phyloP scores from a whole-genome alignment of 2,329 filamentous ascomycete genomes.

The Chaetomium globosum region DNA sequence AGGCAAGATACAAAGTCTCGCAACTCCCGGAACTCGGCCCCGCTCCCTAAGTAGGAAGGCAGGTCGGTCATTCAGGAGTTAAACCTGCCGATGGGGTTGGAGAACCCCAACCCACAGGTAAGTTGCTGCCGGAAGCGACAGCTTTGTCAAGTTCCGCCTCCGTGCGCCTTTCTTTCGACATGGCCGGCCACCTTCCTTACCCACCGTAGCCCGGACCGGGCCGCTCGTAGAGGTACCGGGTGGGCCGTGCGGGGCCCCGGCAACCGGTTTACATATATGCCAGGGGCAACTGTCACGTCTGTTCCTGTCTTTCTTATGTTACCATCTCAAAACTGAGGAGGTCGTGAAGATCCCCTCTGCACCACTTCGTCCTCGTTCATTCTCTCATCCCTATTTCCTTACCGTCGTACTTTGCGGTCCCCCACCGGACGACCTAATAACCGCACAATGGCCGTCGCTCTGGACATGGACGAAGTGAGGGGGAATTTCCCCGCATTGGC shows the following conservation, averaged over 20 bases:
- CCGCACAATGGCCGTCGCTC: constrained; percentile 4
- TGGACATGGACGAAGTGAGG: constrained; percentile 60
- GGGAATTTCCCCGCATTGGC: constrained; percentile 69
- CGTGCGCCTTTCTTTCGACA: neutral
- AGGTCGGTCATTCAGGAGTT: neutral
- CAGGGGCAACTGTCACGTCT: neutral
- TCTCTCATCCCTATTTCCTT: neutral
- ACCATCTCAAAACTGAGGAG: neutral
- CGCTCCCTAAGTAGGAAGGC: too few species aligned
- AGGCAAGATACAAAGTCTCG: neutral
- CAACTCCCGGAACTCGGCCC: too few species aligned
- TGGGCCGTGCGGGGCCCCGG: neutral
- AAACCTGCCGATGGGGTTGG: neutral
- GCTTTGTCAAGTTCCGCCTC: neutral
- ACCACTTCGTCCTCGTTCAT: neutral
- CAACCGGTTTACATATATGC: neutral
- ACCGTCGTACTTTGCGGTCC: neutral
- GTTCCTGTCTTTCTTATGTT: neutral
- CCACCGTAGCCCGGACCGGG: neutral
- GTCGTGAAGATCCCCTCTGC: neutral
- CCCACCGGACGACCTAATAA: neutral
- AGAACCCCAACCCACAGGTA: too few species aligned
- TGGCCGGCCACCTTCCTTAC: neutral
- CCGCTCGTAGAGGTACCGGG: neutral
- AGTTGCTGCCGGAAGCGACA: neutral